Base-by-base conservation (phyloP, 148 eudicot genomes). In the Dianthus caryophyllus region DNA sequence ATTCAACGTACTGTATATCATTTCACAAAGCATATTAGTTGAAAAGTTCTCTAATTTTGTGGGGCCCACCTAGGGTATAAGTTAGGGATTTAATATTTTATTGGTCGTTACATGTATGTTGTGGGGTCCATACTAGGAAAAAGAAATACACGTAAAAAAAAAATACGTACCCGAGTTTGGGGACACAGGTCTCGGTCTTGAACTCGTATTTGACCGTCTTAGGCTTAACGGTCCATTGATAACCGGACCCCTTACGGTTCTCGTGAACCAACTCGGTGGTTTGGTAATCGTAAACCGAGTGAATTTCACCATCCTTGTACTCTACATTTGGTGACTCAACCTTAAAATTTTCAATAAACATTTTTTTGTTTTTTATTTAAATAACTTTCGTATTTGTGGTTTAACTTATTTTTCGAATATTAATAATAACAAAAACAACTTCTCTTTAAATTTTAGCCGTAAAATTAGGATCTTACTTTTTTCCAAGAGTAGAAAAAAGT, bases 261-360 rank as follows among this genome's bases (percentile, higher is more conserved):
- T 93, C 98, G 25, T 93, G 98, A 72, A 90, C 88, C 36, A 93
- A 88, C 71, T 93, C 98, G 0, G 98, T 93, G 67, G 98, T 94
- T 29, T 88, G 83, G 61, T 94, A 94, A 47, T 77, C 57, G 62
- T 90, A 93, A 57, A 84, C 83, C 11, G 98, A 90, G 22, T 86
- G 80, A 31, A 94, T 90, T 81, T 94, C 98, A 78, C 27, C 67
- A 26, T 94, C 97, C 0, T 76, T 79, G 87, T 90, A 94, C 56
- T 79, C 80, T 4, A 94, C 98, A 61, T 90, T 94, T 0, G 98
- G 92, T 75, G 90, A 84, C 52, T 94, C 98, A 0, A 94, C 98
- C 78, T 86, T 86, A 62, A 94, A 94, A 54, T 80, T 86, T 68
- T 94, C 96, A 20, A 94, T 84, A 17, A 94, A 94, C 98, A 90